Evolutionary conservation across 805 yeast genomes (phyloP).

Genomic region (Wickerhamomyces pijperi): DNA sequence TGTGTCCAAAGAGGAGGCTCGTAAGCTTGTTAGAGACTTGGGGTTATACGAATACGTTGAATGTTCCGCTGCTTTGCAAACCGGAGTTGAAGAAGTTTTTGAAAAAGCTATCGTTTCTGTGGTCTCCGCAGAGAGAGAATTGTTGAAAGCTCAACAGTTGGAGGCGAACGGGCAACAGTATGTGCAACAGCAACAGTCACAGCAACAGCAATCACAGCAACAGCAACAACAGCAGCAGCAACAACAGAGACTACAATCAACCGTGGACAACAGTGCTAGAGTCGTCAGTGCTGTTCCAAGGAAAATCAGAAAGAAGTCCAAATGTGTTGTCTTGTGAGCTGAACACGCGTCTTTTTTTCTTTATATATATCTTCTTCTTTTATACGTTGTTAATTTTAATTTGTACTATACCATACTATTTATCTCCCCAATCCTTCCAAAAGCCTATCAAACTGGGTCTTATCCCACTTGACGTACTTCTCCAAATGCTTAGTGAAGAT

Average conservation of each 20-base stretch:
- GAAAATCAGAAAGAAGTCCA: slow-evolving; percentile 32
- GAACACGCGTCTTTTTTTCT: too few species aligned
- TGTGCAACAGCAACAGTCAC: slow-evolving; percentile 1
- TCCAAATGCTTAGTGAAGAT: slow-evolving; percentile 52
- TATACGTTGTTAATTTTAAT: too few species aligned
- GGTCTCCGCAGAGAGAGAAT: slow-evolving; percentile 20
- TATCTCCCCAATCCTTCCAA: slow-evolving; percentile 21
- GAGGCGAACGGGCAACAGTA: slow-evolving; percentile 1
- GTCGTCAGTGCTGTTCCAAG: slow-evolving; percentile 4
- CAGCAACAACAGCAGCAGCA: slow-evolving; percentile 1
- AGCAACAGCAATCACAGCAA: not conserved
- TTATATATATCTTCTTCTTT: too few species aligned
- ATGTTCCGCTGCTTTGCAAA: slow-evolving; percentile 85
- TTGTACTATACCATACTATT: too few species aligned
- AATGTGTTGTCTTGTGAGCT: slow-evolving; percentile 34
- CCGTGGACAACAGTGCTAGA: not conserved
- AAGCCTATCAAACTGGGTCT: slow-evolving; percentile 29
- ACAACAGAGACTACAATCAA: not conserved
- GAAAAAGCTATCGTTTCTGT: slow-evolving; percentile 73
- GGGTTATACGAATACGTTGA: slow-evolving; percentile 71
- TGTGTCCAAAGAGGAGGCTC: slow-evolving; percentile 50
- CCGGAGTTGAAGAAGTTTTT: slow-evolving; percentile 76
- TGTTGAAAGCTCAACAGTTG: slow-evolving; percentile 3
- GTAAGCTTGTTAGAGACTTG: slow-evolving; percentile 53
- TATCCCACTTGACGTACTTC: slow-evolving; percentile 61